A percentile compares a stretch with the other conserved stretches of the same genome.
phyloP scores from a whole-genome alignment of 2,329 filamentous ascomycete species.

The Xylariaceae sp. region DNA sequence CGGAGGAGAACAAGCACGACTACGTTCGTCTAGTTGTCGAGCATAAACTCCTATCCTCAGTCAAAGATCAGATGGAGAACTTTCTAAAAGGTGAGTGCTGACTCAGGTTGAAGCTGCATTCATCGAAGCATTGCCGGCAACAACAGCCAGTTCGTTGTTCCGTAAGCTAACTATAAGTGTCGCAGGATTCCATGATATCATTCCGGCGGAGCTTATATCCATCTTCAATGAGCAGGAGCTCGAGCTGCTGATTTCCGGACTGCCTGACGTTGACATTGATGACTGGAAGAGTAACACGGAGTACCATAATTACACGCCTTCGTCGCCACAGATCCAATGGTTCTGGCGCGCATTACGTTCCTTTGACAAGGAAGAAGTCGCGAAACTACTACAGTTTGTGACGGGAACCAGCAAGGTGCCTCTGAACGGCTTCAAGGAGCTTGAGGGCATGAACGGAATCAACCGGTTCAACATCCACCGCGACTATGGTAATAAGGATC shows the following conservation, averaged over 20 bases:
- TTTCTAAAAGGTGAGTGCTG: slow-evolving; percentile 70
- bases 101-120: background rate
- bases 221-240: slow-evolving; percentile 99
- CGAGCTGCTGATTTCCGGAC: slow-evolving; percentile 89
- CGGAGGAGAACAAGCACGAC: slow-evolving; percentile 97
- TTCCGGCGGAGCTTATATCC: slow-evolving; percentile 84
- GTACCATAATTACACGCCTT: slow-evolving; percentile 94
- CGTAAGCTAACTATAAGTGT: slow-evolving; percentile 29
- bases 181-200: slow-evolving; percentile 92
- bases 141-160: slow-evolving; percentile 2
- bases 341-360: slow-evolving; percentile 98
- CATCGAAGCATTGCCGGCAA: background rate
- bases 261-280: slow-evolving; percentile 95
- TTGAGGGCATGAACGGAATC: slow-evolving; percentile 98
- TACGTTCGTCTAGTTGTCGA: slow-evolving; percentile 94
- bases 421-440: slow-evolving; percentile 96
- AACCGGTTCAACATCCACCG: slow-evolving; percentile 98
- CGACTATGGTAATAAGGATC: slow-evolving; percentile 93
- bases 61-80: slow-evolving; percentile 88
- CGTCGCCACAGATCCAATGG: slow-evolving; percentile 96
- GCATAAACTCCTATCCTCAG: slow-evolving; percentile 84
- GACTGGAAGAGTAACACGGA: slow-evolving; percentile 99
- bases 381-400: slow-evolving; percentile 95
- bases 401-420: slow-evolving; percentile 98
- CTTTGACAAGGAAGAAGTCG: slow-evolving; percentile 97